These are phyloP conservation scores for Rhizopus sp. DNA, from an alignment of 371 early-diverging fungal species.

Conservation along the genomic window DNA sequence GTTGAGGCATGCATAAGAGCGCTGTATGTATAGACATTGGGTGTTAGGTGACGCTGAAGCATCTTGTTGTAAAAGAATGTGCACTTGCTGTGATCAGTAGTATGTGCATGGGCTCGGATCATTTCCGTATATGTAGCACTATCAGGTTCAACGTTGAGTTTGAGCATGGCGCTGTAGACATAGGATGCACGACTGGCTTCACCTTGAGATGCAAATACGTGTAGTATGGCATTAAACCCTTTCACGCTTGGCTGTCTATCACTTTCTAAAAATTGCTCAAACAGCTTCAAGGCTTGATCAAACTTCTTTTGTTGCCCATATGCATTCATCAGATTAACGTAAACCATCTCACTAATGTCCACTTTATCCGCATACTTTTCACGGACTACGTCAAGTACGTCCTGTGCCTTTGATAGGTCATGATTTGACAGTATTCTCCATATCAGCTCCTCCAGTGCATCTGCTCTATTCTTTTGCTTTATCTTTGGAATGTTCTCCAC, in stretches of 20 bases:
- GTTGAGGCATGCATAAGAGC: constrained; percentile 49
- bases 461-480: constrained; percentile 16
- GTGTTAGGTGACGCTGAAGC: constrained; percentile 34
- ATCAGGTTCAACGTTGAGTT: constrained; percentile 44
- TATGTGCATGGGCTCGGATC: constrained; percentile 40
- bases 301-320: constrained; percentile 24
- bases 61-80: constrained; percentile 47
- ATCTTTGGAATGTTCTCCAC: constrained; percentile 19
- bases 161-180: constrained; percentile 41
- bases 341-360: constrained; percentile 24
- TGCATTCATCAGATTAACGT: constrained; percentile 35
- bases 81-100: constrained; percentile 22
- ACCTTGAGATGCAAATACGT: constrained; percentile 47
- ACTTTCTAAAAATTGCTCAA: constrained; percentile 42
- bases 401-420: constrained; percentile 21
- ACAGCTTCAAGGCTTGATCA: constrained; percentile 35
- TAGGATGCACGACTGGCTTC: constrained; percentile 32
- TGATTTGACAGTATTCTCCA: constrained; percentile 20
- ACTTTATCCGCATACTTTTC: constrained; percentile 2
- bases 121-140: constrained; percentile 50
- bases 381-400: constrained; percentile 15
- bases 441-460: constrained; percentile 33
- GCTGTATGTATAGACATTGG: constrained; percentile 54
- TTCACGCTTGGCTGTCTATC: constrained; percentile 34
- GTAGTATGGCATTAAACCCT: constrained; percentile 50